phyloP scores from a whole-genome alignment of 352 stramenopile genomes.

The Phytophthora brassicae region DNA sequence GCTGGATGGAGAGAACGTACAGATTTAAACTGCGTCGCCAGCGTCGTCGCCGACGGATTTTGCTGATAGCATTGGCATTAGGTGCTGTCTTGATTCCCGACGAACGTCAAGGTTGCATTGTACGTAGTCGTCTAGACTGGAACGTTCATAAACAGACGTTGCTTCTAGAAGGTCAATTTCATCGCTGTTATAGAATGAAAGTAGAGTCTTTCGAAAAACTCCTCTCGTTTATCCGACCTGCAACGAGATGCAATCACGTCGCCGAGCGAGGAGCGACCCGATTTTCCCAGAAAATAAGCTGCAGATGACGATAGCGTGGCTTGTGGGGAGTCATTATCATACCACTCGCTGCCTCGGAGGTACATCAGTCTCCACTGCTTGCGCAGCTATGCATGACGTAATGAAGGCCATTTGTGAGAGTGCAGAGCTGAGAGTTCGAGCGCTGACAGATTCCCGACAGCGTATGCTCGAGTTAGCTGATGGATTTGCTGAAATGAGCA shows the following conservation, averaged over 20 bases:
- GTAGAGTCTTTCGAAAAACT: constrained; percentile 1
- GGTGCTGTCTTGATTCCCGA: constrained; percentile 7
- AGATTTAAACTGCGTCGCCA: no score
- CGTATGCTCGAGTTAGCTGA: not conserved
- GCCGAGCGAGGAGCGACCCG: not conserved
- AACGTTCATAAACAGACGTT: not conserved
- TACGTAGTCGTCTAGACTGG: not conserved
- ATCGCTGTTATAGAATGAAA: constrained; percentile 4
- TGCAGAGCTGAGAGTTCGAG: not conserved
- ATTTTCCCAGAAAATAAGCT: constrained; percentile 4
- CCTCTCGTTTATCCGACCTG: not conserved
- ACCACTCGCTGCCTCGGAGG: not conserved
- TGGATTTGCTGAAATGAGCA: not conserved
- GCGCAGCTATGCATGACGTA: not conserved
- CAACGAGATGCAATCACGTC: not conserved
- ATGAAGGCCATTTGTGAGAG: constrained; percentile 1
- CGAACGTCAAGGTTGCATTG: not conserved
- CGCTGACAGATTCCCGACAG: not conserved
- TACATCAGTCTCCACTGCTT: not conserved
- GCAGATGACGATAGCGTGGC: constrained; percentile 15
- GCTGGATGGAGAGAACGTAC: no score
- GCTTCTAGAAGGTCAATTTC: constrained; percentile 8
- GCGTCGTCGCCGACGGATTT: no score
- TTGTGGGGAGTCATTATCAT: constrained; percentile 8
- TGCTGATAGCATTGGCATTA: not conserved